Evolutionary conservation across 371 early-diverging fungal species (phyloP), one percentile per base, ranked within the genome.

Genomic region (Mucor saturninus): DNA sequence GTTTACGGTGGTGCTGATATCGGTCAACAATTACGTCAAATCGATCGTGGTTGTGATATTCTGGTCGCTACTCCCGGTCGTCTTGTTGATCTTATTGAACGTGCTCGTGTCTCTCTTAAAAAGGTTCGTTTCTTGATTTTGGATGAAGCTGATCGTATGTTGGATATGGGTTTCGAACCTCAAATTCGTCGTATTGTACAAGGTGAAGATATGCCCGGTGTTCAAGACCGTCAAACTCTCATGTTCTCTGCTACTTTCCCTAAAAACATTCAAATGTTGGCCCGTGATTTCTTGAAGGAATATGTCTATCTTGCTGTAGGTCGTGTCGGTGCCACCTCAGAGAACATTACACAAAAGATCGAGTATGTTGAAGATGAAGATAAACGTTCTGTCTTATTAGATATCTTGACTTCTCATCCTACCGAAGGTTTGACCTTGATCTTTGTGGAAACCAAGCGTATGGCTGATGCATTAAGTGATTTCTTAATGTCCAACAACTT

Each of bases 371-470:
- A 92, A 65, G 94, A 95, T 55, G 86, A 89, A 60, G 94, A 95
- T 65, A 95, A 96, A 80, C 89, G 89, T 52, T 91, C 91, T 1
- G 87, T 93, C 11, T 83, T 97, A 45, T 85, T 95, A 31, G 96
- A 95, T 73, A 88, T 97, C 37, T 86, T 95, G 48, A 88, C 86
- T 64, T 80, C 91, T 29, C 76, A 86, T 49, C 82, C 86, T 32
- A 65, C 77, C 14, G 75, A 81, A n/a, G 89, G 93, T 21, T 88
- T 93, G 68, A 92, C 95, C 14, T 89, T 99, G 67, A 95, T 99
- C 61, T 99, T 99, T 83, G 95, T 96, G n/a, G 98, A 96, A 73
- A 99, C 96, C 65, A 99, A 99, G 90, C 93, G 95, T 69, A 96
- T 91, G 83, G 99, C 99, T 14, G 99, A 99, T 72, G 86, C 93